Base-by-base conservation (phyloP, 2,329 filamentous ascomycete genomes). In the Periconia sp. region DNA sequence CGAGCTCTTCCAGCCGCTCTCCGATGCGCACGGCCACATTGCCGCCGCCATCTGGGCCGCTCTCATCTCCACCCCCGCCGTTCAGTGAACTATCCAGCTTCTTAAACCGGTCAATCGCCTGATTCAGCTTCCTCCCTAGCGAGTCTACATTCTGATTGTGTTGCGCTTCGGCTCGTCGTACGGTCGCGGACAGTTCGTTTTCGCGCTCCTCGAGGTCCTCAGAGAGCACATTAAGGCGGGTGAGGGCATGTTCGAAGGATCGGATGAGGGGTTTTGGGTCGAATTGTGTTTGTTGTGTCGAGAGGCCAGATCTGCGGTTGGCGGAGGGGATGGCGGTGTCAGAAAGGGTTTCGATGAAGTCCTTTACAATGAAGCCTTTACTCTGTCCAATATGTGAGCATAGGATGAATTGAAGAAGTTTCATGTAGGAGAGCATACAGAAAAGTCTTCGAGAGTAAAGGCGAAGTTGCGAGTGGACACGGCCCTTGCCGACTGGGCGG, bases 231-330 rank as follows among this genome's bases (percentile, higher is more conserved):
- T 84, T 86, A 45, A 93, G 81, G 55, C 89, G 86, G 40, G 85
- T 84, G 18, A 92, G 75, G 23, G 86, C 86, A 71, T 85, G 79
- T 72, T 99, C 94, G 73, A 99, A 99, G 1, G 91, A 92, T 55
- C 94, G 87, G 66, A 99, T 99, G 64, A 99, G 81, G 31, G 94
- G 95, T 76, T 99, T 99, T 0, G 94, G 92, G 68, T 99, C 94
- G 77, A 99, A 99, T 5, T 81, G 69, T 57, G 71, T 58, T 56
- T 68, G 64, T 58, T 55, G 61, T 30, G 74, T 63, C 57, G 73
- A 66, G 31, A 84, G 82, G 8, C 84, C 86, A 14, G 92, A 97
- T 55, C 90, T 88, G 50, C 94, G 90, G 33, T 37, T 5, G 68
- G 87, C 90, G 19, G 82, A 80, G n/a, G 90, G 87, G 35, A 91